Percentiles rank a stretch among this genome's conserved stretches.
Evolutionary conservation across 805 yeast genomes (phyloP).

Genomic region (Lipomyces lipofer): DNA sequence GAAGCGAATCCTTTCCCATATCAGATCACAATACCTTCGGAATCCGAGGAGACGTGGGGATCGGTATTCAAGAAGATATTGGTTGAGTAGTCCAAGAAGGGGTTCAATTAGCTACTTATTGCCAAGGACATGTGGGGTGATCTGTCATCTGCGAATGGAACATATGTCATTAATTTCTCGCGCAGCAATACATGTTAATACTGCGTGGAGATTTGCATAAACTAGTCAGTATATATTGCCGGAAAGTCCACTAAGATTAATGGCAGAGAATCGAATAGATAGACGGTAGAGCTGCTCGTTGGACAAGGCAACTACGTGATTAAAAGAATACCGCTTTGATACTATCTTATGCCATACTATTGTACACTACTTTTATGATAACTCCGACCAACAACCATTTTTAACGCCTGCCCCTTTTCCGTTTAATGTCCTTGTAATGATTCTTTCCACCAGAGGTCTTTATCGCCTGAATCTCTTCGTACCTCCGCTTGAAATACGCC

Average conservation of each 20-base stretch:
- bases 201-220: too few relatives aligned
- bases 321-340: background rate
- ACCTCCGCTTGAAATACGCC: constrained; percentile 82
- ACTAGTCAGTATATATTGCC: too few relatives aligned
- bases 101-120: too few relatives aligned
- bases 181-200: too few relatives aligned
- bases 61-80: constrained; percentile 41
- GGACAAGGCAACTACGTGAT: too few relatives aligned
- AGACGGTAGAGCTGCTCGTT: too few relatives aligned
- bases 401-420: constrained; percentile 55
- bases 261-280: too few relatives aligned
- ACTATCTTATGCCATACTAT: background rate
- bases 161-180: too few relatives aligned
- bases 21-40: constrained; percentile 41
- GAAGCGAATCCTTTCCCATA: constrained; percentile 68
- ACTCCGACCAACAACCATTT: background rate
- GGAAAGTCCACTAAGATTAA: too few relatives aligned
- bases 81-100: too few relatives aligned
- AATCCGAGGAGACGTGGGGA: constrained; percentile 39
- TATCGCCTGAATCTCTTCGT: constrained; percentile 70
- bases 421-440: constrained; percentile 62
- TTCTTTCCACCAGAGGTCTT: constrained; percentile 65
- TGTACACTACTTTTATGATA: background rate
- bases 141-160: too few relatives aligned
- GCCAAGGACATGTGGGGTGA: too few relatives aligned